A percentile compares a stretch with the other conserved stretches of the same genome.
Conservation (phyloP, 1,284 basidiomycete genomes). For the Gomphus bonarii region DNA sequence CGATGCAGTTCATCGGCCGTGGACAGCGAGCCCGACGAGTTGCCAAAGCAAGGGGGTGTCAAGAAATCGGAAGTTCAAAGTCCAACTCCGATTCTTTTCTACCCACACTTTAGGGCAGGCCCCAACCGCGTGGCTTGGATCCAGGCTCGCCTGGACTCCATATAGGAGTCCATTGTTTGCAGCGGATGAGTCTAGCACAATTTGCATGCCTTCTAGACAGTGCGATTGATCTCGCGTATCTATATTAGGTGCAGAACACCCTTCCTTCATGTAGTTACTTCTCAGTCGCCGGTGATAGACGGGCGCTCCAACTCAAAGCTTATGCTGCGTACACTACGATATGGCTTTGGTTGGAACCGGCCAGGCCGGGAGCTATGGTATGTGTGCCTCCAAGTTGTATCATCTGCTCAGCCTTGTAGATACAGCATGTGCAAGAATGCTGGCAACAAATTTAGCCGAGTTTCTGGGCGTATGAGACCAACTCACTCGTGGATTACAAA, state of each 20-base stretch:
- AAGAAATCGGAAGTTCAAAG: constrained; percentile 7
- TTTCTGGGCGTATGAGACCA: neutral
- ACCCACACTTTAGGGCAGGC: constrained; percentile 9
- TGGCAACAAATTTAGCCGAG: constrained; percentile 15
- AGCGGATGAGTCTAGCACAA: neutral
- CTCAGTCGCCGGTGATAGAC: neutral
- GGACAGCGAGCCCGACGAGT: constrained; percentile 35
- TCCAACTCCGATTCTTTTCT: constrained; percentile 1
- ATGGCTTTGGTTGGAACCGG: too few species aligned
- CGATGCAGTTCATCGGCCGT: constrained; percentile 46
- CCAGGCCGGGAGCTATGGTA: too few species aligned
- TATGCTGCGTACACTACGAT: too few species aligned
- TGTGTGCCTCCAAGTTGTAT: too few species aligned
- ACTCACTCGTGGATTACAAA: constrained; percentile 45
- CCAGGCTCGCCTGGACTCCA: constrained; percentile 1
- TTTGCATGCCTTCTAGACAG: neutral
- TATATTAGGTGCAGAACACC: neutral
- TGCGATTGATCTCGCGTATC: neutral
- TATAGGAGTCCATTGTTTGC: neutral
- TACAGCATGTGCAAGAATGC: constrained; percentile 35
- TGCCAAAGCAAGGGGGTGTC: constrained; percentile 54
- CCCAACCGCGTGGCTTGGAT: neutral
- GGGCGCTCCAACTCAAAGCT: neutral
- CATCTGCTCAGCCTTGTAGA: constrained; percentile 27
- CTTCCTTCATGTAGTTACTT: neutral